Evolutionary conservation across 352 stramenopile species (phyloP), one percentile per base, ranked within the genome.

Genomic region (Pilasporangium apinafurcum): DNA sequence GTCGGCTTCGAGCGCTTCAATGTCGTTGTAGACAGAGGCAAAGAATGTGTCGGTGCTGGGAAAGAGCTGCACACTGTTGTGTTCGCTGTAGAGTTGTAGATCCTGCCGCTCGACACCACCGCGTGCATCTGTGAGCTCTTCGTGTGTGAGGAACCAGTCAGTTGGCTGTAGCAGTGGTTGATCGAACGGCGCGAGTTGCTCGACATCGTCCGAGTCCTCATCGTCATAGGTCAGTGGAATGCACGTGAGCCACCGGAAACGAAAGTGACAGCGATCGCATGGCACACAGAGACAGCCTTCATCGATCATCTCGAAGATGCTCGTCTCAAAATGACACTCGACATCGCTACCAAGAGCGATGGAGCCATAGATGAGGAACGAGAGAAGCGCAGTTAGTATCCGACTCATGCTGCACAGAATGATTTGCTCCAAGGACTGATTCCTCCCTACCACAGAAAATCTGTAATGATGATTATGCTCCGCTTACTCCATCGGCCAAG

Each of bases 231-330:
- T 33, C n/a, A 37, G 28, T 4, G 47, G 29, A 12, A 21, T 25
- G 31, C 56, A 63, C 33, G 54, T 27, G 26, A 53, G 50, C 5
- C 37, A 37, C 12, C 37, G 20, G 21, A 65, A 40, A 12, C 54
- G 44, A 46, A 60, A 71, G 40, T 51, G 51, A 29, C 61, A 71
- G 21, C 48, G 37, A 10, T 25, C 18, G 42, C 61, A 71, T 12
- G 61, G 61, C 27, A 43, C 40, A 37, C 61, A 71, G 34, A 71
- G 67, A 38, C 61, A 71, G 22, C 38, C 36, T 31, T 33, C 41
- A 8, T 33, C 32, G 33, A 68, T 17, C 30, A 68, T 52, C 18
- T 48, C 48, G 2, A 56, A 25, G n/a, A 59, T 28, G 22, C 29
- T 46, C 17, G 27, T 8, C 46, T 41, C 30, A 22, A 18, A 22